A percentile compares a stretch with the other conserved stretches of the same genome.
phyloP scores from a whole-genome alignment of 2,329 filamentous ascomycete species.

The Cercospora zeina region DNA sequence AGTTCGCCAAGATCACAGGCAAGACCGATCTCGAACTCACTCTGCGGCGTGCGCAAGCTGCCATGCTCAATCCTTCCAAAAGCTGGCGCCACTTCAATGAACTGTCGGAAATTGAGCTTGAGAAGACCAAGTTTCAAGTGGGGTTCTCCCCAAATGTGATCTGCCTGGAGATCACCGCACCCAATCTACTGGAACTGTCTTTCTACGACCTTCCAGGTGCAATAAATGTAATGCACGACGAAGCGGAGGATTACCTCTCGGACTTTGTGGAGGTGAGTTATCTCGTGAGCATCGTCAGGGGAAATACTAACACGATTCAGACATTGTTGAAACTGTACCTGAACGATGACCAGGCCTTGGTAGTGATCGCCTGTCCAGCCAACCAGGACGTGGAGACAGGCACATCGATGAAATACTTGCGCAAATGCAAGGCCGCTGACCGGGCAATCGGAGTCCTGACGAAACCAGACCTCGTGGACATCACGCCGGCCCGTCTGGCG shows the following conservation, averaged over 20 bases:
- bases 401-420: conserved; percentile 65
- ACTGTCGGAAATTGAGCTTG: conserved; percentile 33
- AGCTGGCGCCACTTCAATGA: conserved; percentile 47
- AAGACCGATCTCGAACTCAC: conserved; percentile 65
- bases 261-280: conserved; percentile 59
- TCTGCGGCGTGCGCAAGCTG: conserved; percentile 73
- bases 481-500: conserved; percentile 38
- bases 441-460: conserved; percentile 65
- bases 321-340: conserved; percentile 65
- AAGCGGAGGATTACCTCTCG: conserved; percentile 66
- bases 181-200: conserved; percentile 68
- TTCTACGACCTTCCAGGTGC: conserved; percentile 87
- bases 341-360: conserved; percentile 66
- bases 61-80: conserved; percentile 67
- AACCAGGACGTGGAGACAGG: conserved; percentile 76
- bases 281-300: not conserved
- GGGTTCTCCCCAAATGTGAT: conserved; percentile 84
- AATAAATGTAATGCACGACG: conserved; percentile 66
- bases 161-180: conserved; percentile 71
- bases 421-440: conserved; percentile 43
- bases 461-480: conserved; percentile 72
- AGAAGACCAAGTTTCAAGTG: conserved; percentile 40
- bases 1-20: conserved; percentile 65
- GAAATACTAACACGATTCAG: not conserved
- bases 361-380: conserved; percentile 76